These are phyloP conservation scores for Escovopsis sp. DNA, from an alignment of 2,329 filamentous ascomycete species.

Conservation along the genomic window DNA sequence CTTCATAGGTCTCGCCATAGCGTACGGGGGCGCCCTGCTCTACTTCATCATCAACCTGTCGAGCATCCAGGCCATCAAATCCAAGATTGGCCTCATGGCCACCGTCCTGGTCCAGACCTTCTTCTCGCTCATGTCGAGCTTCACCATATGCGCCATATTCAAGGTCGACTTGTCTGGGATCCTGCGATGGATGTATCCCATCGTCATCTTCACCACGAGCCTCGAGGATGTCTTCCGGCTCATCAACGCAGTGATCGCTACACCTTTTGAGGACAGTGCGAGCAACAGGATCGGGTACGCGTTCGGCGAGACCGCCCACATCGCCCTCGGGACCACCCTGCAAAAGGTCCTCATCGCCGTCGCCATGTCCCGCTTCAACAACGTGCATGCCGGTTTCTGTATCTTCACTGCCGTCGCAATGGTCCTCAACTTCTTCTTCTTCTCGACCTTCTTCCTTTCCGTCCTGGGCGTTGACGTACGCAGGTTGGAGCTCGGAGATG, in stretches of 20 bases:
- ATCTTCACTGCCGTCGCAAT: constrained; percentile 62
- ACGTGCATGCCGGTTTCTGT: constrained; percentile 42
- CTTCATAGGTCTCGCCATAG: constrained; percentile 45
- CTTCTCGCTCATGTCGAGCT: constrained; percentile 62
- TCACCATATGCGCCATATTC: constrained; percentile 63
- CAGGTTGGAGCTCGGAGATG: constrained; percentile 60
- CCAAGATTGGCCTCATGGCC: constrained; percentile 54
- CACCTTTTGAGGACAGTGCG: constrained; percentile 52
- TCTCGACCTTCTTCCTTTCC: constrained; percentile 66
- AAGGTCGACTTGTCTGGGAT: constrained; percentile 63
- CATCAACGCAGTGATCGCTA: constrained; percentile 63
- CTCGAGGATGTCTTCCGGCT: constrained; percentile 66
- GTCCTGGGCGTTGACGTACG: constrained; percentile 69
- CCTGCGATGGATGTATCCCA: constrained; percentile 58
- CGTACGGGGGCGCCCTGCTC: constrained; percentile 46
- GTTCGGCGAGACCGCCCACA: constrained; percentile 56
- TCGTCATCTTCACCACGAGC: constrained; percentile 63
- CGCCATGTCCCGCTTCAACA: constrained; percentile 41
- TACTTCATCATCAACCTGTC: constrained; percentile 56
- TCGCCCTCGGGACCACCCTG: constrained; percentile 50
- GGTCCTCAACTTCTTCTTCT: constrained; percentile 62
- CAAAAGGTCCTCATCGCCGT: constrained; percentile 57
- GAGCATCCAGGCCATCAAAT: constrained; percentile 61
- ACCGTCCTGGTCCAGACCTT: constrained; percentile 56
- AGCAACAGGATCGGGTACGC: constrained; percentile 57